Percentiles rank a stretch among this genome's conserved stretches.
Evolutionary conservation across 345 rosid species (phyloP).

Genomic region (Punica granatum): DNA sequence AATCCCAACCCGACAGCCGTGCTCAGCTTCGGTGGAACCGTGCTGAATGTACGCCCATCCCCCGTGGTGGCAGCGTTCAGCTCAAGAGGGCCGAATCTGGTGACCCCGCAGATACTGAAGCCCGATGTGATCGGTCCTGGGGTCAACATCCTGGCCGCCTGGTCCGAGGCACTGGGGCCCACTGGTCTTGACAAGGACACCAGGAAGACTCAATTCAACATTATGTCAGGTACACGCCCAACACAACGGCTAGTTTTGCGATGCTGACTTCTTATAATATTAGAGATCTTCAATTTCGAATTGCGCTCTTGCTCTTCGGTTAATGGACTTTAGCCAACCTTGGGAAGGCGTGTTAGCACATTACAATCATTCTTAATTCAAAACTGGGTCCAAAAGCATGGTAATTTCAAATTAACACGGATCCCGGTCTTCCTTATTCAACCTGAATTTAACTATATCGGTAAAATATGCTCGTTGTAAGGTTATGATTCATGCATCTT

Average conservation of each 20-base stretch:
- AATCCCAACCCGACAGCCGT: conserved; percentile 45
- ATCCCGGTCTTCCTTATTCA: too few species aligned
- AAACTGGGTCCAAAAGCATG: background rate
- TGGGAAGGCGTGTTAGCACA: background rate
- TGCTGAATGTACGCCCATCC: conserved; percentile 49
- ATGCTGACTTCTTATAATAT: background rate
- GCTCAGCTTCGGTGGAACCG: conserved; percentile 67
- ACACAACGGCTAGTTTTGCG: conserved; percentile 18
- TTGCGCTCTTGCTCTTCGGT: background rate
- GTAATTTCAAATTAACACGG: too few species aligned
- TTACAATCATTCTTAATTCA: too few species aligned
- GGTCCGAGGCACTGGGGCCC: conserved; percentile 71
- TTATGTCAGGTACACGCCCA: conserved; percentile 59
- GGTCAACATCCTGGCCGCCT: conserved; percentile 79
- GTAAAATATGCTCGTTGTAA: too few species aligned
- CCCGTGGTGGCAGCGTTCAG: conserved; percentile 92
- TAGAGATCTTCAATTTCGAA: background rate
- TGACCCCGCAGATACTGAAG: conserved; percentile 70
- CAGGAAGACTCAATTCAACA: conserved; percentile 58
- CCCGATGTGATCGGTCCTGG: conserved; percentile 96
- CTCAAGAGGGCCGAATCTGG: conserved; percentile 79
- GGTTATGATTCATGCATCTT: too few species aligned
- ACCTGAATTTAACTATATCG: too few species aligned
- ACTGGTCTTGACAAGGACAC: conserved; percentile 59
- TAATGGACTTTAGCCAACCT: background rate